phyloP scores from a whole-genome alignment of 1,284 basidiomycete species.

The Naganishia albida region DNA sequence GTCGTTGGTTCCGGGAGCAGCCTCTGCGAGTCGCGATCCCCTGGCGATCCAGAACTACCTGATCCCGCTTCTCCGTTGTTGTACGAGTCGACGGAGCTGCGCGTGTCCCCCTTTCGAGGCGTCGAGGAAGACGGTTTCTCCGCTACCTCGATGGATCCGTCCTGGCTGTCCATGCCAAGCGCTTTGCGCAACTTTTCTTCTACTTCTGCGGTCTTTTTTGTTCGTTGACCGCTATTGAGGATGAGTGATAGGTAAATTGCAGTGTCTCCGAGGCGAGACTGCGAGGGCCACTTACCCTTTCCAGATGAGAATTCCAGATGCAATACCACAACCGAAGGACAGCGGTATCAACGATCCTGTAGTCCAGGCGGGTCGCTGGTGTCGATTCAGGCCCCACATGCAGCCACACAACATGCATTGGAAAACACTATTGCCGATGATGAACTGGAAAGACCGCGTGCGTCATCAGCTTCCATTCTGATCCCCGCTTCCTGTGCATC shows the following conservation, averaged over 20 bases:
- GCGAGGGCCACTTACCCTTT: constrained; percentile 57
- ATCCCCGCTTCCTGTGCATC: no score
- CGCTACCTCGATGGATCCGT: background rate
- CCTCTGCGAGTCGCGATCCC: constrained; percentile 2
- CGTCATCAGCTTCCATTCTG: no score
- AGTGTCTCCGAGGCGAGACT: background rate
- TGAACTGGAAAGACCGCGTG: constrained; percentile 62
- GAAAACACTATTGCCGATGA: constrained; percentile 79
- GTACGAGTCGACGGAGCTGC: constrained; percentile 1
- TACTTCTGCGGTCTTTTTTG: constrained; percentile 74
- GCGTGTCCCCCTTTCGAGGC: background rate
- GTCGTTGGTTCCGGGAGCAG: background rate
- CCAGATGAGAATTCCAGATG: constrained; percentile 72
- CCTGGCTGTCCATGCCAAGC: constrained; percentile 55
- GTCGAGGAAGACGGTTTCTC: background rate
- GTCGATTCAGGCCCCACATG: constrained; percentile 73
- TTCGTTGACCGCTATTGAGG: constrained; percentile 60
- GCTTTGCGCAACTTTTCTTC: constrained; percentile 69
- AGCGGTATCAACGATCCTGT: constrained; percentile 71
- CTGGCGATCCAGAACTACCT: background rate
- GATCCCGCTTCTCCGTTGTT: background rate
- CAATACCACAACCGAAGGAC: constrained; percentile 77
- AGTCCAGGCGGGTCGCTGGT: constrained; percentile 57
- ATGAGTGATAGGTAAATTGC: no score
- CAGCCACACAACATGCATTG: constrained; percentile 72